Evolutionary conservation across 163 green algal species (phyloP).

Genomic region (Chlorella variabilis): DNA sequence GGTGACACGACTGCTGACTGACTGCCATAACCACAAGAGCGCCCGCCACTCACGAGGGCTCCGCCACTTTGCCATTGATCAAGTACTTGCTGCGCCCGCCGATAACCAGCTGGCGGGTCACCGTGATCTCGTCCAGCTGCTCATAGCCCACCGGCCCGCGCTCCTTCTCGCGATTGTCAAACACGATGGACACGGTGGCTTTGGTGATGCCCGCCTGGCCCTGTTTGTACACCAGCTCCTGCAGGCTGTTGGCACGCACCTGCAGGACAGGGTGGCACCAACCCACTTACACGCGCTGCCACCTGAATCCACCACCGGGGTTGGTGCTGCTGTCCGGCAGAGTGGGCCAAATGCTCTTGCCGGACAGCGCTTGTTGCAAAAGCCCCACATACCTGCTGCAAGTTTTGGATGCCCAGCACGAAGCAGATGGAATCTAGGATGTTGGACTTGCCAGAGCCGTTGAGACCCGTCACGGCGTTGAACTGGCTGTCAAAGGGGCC

Average conservation of each 20-base stretch:
- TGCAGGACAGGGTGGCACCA: no score
- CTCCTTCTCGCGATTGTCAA: slow-evolving; percentile 92
- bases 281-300: no score
- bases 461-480: slow-evolving; percentile 99
- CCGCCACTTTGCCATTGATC: slow-evolving; percentile 95
- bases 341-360: no score
- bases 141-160: slow-evolving; percentile 88
- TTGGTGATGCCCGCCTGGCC: slow-evolving; percentile 97
- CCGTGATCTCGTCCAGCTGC: slow-evolving; percentile 92
- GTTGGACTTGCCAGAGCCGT: slow-evolving; percentile 99
- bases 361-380: no score
- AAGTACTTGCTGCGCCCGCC: slow-evolving; percentile 98
- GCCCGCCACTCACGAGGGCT: slow-evolving; percentile 68
- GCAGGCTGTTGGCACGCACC: slow-evolving; percentile 92
- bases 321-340: no score
- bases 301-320: no score
- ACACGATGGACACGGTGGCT: slow-evolving; percentile 96
- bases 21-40: no score
- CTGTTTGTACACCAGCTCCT: slow-evolving; percentile 99
- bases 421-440: slow-evolving; percentile 99
- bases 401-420: slow-evolving; percentile 97
- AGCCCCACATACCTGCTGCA: slow-evolving; percentile 77
- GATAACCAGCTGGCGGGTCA: slow-evolving; percentile 97
- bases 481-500: slow-evolving; percentile 93
- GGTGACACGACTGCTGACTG: no score